Base-by-base conservation (phyloP, 768 basidiomycete species). In the Chalciporus piperatus region DNA sequence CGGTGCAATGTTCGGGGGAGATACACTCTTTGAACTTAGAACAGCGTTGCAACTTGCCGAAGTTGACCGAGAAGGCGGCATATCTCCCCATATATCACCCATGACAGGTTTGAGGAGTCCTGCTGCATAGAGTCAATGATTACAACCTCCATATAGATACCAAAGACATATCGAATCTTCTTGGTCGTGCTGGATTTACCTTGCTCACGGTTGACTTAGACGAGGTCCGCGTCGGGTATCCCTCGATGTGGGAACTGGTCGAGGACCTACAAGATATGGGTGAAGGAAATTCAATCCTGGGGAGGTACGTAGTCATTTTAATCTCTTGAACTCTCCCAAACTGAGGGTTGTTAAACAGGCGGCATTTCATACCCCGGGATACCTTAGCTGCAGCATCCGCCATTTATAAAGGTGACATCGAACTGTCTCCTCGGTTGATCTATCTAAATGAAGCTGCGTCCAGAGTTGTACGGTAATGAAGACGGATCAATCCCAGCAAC, bases 261-360 rank as follows among this genome's bases (percentile, higher is more conserved):
- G 84, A 93, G 50, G 97, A 99, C 68, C 70, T 99, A n/a, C 78
- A 82, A 46, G 85, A 92, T 65, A 99, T 99, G 97, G 97, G 97
- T 17, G 97, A 99, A 66, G 84, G 82, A 44, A 98, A 97, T 64
- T 92, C 94, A 11, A 80, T 98, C 40, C 72, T 95, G 28, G 92
- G 89, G 61, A 76, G 92, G 86, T 91, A 54, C 41, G 76, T 62
- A 38, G 38, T 35, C 22, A 14, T 30, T 22, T 22, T 14, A 22
- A 30, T 19, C 13, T 39, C 14, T 47, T 17, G 17, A 41, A 14
- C 25, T 17, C 8, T 30, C 25, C 22, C 13, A 22, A 50, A 50
- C 20, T 14, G 45, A 22, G 16, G n/a, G 37, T 32, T 12, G 37
- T 45, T 48, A 48, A 47, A 19, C 58, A 89, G 91, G 54, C 80